A percentile compares a stretch with the other conserved stretches of the same genome.
Evolutionary conservation across 495 filamentous ascomycete genomes (phyloP).

Genomic region (Tuber microsphaerosporum): DNA sequence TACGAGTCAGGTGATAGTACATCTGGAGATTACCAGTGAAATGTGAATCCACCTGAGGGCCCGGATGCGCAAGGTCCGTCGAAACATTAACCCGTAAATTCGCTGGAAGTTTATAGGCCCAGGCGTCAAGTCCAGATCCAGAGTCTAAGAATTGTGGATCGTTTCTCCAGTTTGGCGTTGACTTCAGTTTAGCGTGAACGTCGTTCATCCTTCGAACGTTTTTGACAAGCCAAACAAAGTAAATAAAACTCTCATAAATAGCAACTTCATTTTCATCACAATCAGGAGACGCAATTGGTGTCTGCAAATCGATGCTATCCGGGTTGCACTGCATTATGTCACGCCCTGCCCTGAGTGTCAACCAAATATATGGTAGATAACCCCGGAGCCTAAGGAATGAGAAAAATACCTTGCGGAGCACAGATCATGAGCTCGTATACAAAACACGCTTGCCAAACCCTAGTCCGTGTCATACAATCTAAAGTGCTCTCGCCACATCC

Average conservation of each 20-base stretch:
- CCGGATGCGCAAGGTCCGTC: slow-evolving; percentile 69
- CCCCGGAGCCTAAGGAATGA: not conserved
- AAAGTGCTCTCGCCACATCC: slow-evolving; percentile 59
- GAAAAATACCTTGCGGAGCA: slow-evolving; percentile 72
- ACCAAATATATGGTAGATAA: not conserved
- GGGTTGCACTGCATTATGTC: slow-evolving; percentile 41
- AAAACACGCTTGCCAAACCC: slow-evolving; percentile 88
- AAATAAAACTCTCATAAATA: slow-evolving; percentile 72
- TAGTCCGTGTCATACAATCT: slow-evolving; percentile 75
- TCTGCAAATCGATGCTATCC: slow-evolving; percentile 63
- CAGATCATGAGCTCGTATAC: slow-evolving; percentile 88
- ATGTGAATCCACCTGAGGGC: slow-evolving; percentile 65
- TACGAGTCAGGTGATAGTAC: slow-evolving; percentile 80
- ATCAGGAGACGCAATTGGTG: slow-evolving; percentile 55
- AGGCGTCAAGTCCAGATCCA: slow-evolving; percentile 64
- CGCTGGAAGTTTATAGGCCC: slow-evolving; percentile 68
- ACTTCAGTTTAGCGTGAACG: slow-evolving; percentile 69
- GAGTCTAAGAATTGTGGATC: slow-evolving; percentile 77
- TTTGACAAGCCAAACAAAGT: slow-evolving; percentile 66
- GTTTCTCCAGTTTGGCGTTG: slow-evolving; percentile 73
- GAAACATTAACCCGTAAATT: slow-evolving; percentile 77
- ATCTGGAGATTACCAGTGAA: slow-evolving; percentile 89
- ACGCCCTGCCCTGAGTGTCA: slow-evolving; percentile 20
- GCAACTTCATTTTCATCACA: slow-evolving; percentile 70
- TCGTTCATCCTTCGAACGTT: slow-evolving; percentile 72